These are phyloP conservation scores for Ogataea pilisensis DNA, from an alignment of 805 yeast species.

Conservation along the genomic window DNA sequence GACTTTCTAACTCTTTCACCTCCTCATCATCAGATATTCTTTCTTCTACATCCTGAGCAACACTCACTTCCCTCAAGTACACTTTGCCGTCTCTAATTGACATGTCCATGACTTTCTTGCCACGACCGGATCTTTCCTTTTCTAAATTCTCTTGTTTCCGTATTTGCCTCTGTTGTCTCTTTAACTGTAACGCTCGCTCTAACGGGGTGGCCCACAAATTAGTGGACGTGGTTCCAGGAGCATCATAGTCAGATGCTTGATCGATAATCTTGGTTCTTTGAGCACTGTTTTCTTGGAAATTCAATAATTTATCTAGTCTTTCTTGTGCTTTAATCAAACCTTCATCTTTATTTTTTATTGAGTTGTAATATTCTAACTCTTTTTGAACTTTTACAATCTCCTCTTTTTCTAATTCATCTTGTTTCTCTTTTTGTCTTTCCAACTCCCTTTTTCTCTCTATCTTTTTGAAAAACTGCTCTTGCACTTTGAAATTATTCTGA, in stretches of 20 bases:
- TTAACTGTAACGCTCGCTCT: slow-evolving; percentile 83
- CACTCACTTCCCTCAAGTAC: slow-evolving; percentile 47
- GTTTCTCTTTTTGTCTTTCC: slow-evolving; percentile 31
- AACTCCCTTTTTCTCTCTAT: slow-evolving; percentile 47
- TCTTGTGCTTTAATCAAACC: slow-evolving; percentile 68
- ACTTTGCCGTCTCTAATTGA: slow-evolving; percentile 80
- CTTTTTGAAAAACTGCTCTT: slow-evolving; percentile 57
- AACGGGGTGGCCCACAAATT: slow-evolving; percentile 82
- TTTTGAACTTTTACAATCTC: slow-evolving; percentile 38
- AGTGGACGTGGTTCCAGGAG: slow-evolving; percentile 40
- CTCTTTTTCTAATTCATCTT: slow-evolving; percentile 34
- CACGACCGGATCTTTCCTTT: slow-evolving; percentile 62
- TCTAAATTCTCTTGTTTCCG: slow-evolving; percentile 60
- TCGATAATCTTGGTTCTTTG: slow-evolving; percentile 92
- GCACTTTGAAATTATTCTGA: slow-evolving; percentile 62
- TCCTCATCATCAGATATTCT: slow-evolving; percentile 34
- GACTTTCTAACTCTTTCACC: slow-evolving; percentile 30
- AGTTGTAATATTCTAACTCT: slow-evolving; percentile 41
- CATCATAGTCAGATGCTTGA: slow-evolving; percentile 83
- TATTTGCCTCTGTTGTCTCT: slow-evolving; percentile 75
- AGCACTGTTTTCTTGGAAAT: slow-evolving; percentile 81
- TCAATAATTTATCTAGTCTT: slow-evolving; percentile 65
- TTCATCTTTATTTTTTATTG: slow-evolving; percentile 41
- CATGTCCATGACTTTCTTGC: slow-evolving; percentile 71
- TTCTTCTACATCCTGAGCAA: slow-evolving; percentile 19